Base-by-base conservation (phyloP, 441 rosid genomes). In the Aquilaria agallochum region DNA sequence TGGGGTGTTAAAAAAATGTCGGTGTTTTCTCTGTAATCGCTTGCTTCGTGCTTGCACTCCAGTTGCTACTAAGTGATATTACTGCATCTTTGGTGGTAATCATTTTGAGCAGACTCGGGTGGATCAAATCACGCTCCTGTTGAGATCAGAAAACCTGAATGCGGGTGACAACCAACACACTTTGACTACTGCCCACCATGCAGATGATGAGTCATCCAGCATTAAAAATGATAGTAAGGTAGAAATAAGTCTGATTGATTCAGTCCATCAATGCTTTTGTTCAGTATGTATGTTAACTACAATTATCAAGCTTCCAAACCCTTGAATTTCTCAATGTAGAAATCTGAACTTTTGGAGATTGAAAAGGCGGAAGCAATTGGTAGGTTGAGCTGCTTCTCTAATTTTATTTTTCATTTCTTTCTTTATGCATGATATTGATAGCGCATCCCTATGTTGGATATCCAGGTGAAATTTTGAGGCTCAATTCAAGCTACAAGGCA, bases 41-140 rank as follows among this genome's bases (percentile, higher is more conserved):
- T 74, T 80, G 74, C 68, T 82, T 79, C 81, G 76, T 83, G 78
- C 81, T 84, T 77, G 76, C 67, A 56, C 84, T 77, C 90, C 83
- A 83, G 89, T 87, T 83, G 76, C 81, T 69, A 69, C 67, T 88
- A 76, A 86, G 89, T 84, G 89, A 89, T 80, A 76, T 78, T 72
- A 69, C 77, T 76, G 69, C 83, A 74, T 78, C 46, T 71, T n/a
- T 75, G 75, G 68, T 78, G 82, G 67, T 79, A 68, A 78, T 67
- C 75, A 81, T 81, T 82, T 84, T 84, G 92, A 81, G 85, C 96
- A 91, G 99, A 89, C 85, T 83, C 92, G 99, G 53, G 75, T 91
- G 70, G 90, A 83, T 77, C 97, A 94, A 71, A 87, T 94, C 56
- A 67, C 68, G 1, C 79, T 71, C 46, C 89, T 68, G 74, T 77